phyloP scores from a whole-genome alignment of 176 grass and related monocot genomes.

The Triticum aestivum region IWGSC_CS_RefSeq_v2.1 NC_057810.1:152587107-152587606 shows the following conservation, averaged over 20 bases:
- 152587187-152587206: conserved; percentile 70
- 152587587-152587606: conserved; percentile 20
- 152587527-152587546: conserved; percentile 56
- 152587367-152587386: conserved; percentile 5
- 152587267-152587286: conserved; percentile 96
- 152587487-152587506: conserved; percentile 68
- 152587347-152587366: conserved; percentile 12
- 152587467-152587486: conserved; percentile 58
- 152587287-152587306: conserved; percentile 9
- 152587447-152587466: not conserved
- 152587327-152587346: not conserved
- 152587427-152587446: conserved; percentile 40
- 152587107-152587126: conserved; percentile 6
- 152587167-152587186: conserved; percentile 65
- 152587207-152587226: conserved; percentile 88
- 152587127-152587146: conserved; percentile 30
- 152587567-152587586: conserved; percentile 38
- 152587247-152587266: conserved; percentile 74
- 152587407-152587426: not conserved
- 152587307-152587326: not conserved
- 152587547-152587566: conserved; percentile 67
- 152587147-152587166: conserved; percentile 56
- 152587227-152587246: conserved; percentile 88
- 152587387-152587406: conserved; percentile 12
- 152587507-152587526: conserved; percentile 82